Evolutionary conservation across 495 filamentous ascomycete genomes (phyloP).

Genomic region (Pseudomonodictys pantanalensis): DNA sequence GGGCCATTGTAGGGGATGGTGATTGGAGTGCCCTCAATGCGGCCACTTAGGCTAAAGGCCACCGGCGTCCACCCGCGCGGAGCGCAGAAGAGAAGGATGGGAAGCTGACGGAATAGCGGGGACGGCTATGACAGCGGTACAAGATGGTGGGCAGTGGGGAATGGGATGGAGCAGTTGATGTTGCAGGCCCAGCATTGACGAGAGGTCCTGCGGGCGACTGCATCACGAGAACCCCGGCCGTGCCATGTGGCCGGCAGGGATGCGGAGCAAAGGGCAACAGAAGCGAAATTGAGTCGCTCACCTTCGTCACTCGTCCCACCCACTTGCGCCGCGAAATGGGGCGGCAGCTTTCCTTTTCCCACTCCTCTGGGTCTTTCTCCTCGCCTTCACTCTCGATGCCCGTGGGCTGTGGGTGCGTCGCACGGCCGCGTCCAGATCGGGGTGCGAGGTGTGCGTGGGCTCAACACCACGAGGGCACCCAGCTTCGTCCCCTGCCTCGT

Average conservation of each 20-base stretch:
- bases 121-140: constrained; percentile 11
- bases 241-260: constrained; percentile 31
- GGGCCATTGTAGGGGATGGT: constrained; percentile 24
- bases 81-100: neutral
- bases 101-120: neutral
- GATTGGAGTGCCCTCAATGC: constrained; percentile 31
- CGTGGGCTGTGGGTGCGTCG: too few species aligned
- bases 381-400: too few species aligned
- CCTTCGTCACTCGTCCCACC: constrained; percentile 10
- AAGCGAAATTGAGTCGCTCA: constrained; percentile 32
- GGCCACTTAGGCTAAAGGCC: constrained; percentile 16
- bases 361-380: too few species aligned
- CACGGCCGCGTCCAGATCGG: too few species aligned
- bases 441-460: too few species aligned
- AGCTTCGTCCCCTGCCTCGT: too few species aligned
- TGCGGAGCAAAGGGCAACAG: neutral
- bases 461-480: too few species aligned
- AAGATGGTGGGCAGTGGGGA: constrained; percentile 3
- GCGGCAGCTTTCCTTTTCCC: too few species aligned
- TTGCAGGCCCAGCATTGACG: constrained; percentile 30
- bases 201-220: constrained; percentile 21
- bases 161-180: constrained; percentile 17
- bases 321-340: too few species aligned
- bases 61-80: neutral
- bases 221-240: constrained; percentile 9